phyloP scores from a whole-genome alignment of 768 basidiomycete genomes.

The Suillus discolor region DNA sequence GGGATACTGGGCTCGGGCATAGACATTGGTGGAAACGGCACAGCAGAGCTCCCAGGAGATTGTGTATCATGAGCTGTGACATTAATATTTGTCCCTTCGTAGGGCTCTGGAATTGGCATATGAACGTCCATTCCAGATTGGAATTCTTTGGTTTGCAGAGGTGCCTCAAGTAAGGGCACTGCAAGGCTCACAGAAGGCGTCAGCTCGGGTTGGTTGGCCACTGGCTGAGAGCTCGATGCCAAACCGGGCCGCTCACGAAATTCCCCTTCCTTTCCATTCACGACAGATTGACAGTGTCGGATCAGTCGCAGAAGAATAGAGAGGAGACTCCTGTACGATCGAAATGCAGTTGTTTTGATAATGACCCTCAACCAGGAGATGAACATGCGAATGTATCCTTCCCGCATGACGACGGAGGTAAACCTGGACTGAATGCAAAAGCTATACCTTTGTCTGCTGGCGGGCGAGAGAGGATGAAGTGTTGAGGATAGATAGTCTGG shows the following conservation, averaged over 20 bases:
- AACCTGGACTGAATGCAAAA: neutral
- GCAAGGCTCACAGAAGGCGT: neutral
- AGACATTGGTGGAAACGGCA: neutral
- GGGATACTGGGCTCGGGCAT: neutral
- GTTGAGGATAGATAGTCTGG: neutral
- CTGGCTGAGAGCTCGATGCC: slow-evolving; percentile 4
- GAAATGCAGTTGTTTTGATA: neutral
- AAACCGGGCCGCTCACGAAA: neutral
- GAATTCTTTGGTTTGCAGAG: slow-evolving; percentile 17
- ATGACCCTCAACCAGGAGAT: neutral
- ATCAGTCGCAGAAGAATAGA: neutral
- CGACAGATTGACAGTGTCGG: neutral
- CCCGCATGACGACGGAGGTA: neutral
- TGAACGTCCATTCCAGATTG: neutral
- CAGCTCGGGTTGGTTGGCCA: neutral
- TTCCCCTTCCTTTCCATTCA: neutral
- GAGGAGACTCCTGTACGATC: neutral
- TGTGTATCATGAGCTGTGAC: neutral
- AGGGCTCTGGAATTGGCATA: neutral
- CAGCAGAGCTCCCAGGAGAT: neutral
- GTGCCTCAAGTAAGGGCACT: neutral
- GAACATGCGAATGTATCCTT: neutral
- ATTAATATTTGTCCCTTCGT: neutral
- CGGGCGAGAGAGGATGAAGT: neutral
- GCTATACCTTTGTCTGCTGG: neutral